These are phyloP conservation scores for Solanum pennellii DNA, from an alignment of 257 asterid species.

Conservation along the genomic window DNA sequence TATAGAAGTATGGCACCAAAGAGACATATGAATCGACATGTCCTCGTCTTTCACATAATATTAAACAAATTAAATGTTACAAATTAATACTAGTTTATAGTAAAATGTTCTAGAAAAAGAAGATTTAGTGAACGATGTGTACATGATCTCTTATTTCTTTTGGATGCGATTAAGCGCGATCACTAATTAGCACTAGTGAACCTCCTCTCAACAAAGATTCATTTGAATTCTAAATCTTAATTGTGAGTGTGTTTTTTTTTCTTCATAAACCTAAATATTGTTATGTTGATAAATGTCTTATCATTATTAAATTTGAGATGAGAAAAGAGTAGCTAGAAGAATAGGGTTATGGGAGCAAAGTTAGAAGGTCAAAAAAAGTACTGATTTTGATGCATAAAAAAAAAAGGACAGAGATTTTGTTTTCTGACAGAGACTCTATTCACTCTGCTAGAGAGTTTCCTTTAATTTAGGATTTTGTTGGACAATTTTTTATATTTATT, in stretches of 20 bases:
- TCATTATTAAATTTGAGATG: neutral
- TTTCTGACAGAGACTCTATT: neutral
- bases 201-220: no score
- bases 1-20: neutral
- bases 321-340: neutral
- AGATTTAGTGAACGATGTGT: neutral
- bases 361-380: neutral
- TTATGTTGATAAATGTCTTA: neutral
- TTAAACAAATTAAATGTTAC: neutral
- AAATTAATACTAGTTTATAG: no score
- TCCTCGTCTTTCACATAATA: no score
- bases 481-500: neutral
- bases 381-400: neutral
- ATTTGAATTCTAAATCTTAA: neutral
- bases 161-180: neutral
- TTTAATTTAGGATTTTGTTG: slow-evolving; percentile 14
- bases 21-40: no score
- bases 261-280: neutral
- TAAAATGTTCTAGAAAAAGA: no score
- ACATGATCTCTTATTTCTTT: neutral
- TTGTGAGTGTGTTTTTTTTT: neutral
- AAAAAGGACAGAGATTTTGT: slow-evolving; percentile 17
- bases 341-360: neutral
- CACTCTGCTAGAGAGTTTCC: neutral
- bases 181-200: neutral